Base-by-base conservation (phyloP, 208 protist species). In the Pavlovales sp. region DNA sequence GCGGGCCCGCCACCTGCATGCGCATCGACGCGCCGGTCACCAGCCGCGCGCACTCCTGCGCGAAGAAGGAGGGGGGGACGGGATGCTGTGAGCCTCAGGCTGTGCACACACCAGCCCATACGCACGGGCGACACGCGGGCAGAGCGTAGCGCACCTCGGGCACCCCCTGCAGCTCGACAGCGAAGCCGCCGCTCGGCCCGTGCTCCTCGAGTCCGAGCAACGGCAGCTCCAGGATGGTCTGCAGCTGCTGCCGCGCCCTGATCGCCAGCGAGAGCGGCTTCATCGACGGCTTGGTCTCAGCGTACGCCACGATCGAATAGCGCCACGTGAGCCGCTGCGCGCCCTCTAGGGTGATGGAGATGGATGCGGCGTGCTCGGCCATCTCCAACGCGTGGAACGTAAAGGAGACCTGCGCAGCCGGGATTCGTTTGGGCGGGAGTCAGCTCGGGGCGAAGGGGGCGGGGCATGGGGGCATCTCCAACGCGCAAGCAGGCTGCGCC, bases 271-370 rank as follows among this genome's bases (percentile, higher is more conserved):
- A 84, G 47, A 94, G 88, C 34, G 91, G 87, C 34, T 86, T 80
- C 41, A 91, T 88, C 42, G 88, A 75, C 83, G 95, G 92, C 11
- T 91, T 92, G 89, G 94, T 95, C 92, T 96, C 95, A 34, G 95
- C 94, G 46, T 92, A 79, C 75, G 95, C 96, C n/a, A 89, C 67
- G 11, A 97, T 77, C 1, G 95, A 94, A 89, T 93, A 97, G n/a
- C 46, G 87, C 95, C 95, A 97, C 20, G 83, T 84, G 30, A 96
- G 87, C 66, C 86, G 39, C 30, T 8, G 10, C 22, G 91, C 88
- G 47, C 89, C 77, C 4, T 71, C 42, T 28, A 20, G 78, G 10
- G 90, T 84, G 85, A 97, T 90, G 86, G 94, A 88, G 32, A 97
- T 91, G 46, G 90, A 89, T 0, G 93, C 93, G 28, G 88, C 57